These are phyloP conservation scores for Trametes elegans DNA, from an alignment of 768 basidiomycete genomes.

Conservation along the genomic window DNA sequence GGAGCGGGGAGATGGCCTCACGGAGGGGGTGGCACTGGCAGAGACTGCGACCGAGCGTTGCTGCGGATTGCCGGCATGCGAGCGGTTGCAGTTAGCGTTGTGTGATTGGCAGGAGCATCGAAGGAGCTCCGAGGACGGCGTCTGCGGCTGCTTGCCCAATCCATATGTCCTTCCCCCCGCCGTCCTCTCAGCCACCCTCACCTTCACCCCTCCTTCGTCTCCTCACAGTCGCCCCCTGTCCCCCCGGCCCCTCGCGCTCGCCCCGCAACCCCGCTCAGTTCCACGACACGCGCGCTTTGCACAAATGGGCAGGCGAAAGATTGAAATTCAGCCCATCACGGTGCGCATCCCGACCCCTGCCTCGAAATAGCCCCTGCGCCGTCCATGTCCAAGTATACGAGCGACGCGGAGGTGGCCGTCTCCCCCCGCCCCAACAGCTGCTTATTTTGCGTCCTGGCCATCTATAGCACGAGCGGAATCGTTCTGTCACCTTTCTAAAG, in stretches of 20 bases:
- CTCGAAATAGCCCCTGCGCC: conserved; percentile 25
- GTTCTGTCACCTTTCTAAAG: conserved; percentile 90
- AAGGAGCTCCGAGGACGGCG: conserved; percentile 27
- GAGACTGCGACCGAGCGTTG: not conserved
- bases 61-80: conserved; percentile 19
- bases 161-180: conserved; percentile 21
- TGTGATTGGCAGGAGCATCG: conserved; percentile 20
- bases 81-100: conserved; percentile 20
- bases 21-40: not conserved
- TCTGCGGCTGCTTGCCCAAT: conserved; percentile 25
- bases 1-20: not conserved
- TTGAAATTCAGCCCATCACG: conserved; percentile 79
- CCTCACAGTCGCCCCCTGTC: conserved; percentile 3
- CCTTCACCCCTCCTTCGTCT: conserved; percentile 8
- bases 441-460: conserved; percentile 32
- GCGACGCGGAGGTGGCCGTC: conserved; percentile 20
- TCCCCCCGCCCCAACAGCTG: conserved; percentile 28
- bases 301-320: conserved; percentile 72
- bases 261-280: not conserved
- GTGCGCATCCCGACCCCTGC: conserved; percentile 42
- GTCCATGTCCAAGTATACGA: conserved; percentile 31
- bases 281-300: not conserved
- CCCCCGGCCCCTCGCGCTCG: conserved; percentile 7
- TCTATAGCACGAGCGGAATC: conserved; percentile 86
- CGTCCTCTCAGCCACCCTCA: conserved; percentile 11